Evolutionary conservation across 208 protist genomes (phyloP).

Genomic region (Leishmania turanica): DNA sequence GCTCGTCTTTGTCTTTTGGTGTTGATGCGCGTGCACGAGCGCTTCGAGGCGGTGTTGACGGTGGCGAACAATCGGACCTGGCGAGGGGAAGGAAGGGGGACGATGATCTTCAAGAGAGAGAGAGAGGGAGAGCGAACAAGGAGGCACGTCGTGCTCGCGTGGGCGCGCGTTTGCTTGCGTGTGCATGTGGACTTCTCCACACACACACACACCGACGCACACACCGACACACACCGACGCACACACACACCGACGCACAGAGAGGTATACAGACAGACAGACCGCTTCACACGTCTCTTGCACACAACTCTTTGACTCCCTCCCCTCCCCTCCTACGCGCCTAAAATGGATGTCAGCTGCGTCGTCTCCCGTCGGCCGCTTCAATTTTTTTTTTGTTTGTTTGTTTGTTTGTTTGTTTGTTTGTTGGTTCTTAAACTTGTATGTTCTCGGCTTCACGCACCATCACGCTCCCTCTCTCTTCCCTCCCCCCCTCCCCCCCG

Average conservation of each 20-base stretch:
- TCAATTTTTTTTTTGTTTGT: not conserved
- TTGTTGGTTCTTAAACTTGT: too few relatives aligned
- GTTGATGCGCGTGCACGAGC: not conserved
- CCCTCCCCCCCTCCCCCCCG: too few relatives aligned
- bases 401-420: not conserved
- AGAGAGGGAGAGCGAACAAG: not conserved
- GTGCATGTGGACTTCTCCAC: not conserved
- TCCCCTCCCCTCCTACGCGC: too few relatives aligned
- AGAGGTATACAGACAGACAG: not conserved
- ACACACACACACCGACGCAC: too few relatives aligned
- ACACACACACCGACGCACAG: not conserved
- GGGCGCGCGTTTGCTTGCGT: not conserved
- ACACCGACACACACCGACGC: too few relatives aligned
- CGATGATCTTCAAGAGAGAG: not conserved
- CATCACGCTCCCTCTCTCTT: too few relatives aligned
- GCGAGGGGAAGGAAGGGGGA: not conserved
- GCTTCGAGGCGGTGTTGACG: not conserved
- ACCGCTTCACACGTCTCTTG: not conserved
- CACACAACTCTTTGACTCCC: not conserved
- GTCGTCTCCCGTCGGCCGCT: not conserved
- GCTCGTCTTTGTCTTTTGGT: not conserved
- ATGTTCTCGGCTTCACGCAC: too few relatives aligned
- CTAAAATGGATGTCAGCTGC: not conserved
- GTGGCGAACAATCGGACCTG: not conserved
- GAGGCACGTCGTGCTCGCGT: not conserved